Percentiles rank a stretch among this genome's conserved stretches.
These are phyloP conservation scores for Colletotrichum tropicicola DNA, from an alignment of 2,329 filamentous ascomycete genomes.

Conservation along the genomic window DNA sequence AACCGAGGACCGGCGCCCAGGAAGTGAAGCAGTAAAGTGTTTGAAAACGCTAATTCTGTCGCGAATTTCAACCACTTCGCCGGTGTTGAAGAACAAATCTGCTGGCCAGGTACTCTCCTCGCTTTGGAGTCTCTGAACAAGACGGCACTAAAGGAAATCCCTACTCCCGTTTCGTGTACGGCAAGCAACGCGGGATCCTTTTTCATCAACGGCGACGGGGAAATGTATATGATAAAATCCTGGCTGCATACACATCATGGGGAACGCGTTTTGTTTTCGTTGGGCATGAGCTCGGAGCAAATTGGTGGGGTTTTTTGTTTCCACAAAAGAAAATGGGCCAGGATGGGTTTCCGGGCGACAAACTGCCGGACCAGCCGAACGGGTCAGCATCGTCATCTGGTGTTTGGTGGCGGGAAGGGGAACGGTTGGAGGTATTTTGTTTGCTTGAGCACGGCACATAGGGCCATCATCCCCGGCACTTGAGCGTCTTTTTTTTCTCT, in stretches of 20 bases:
- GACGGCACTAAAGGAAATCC: neutral
- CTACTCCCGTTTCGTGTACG: neutral
- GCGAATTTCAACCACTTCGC: conserved; percentile 9
- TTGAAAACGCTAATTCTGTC: neutral
- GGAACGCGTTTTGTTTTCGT: conserved; percentile 2
- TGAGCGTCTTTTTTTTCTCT: conserved; percentile 8
- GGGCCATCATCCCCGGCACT: neutral
- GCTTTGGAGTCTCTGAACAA: neutral
- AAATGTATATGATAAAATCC: neutral
- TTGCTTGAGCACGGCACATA: conserved; percentile 15
- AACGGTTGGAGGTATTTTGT: conserved; percentile 21
- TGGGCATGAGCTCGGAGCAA: conserved; percentile 3
- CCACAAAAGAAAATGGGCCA: neutral
- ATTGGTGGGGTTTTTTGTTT: neutral
- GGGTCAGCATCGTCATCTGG: conserved; percentile 13
- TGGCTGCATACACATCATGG: conserved; percentile 6
- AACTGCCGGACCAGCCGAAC: neutral
- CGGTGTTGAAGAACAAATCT: conserved; percentile 7
- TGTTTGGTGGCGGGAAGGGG: conserved; percentile 10
- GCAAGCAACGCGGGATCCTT: neutral
- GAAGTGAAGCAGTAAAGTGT: conserved; percentile 30
- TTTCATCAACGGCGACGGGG: neutral
- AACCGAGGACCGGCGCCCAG: conserved; percentile 42
- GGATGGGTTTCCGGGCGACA: neutral
- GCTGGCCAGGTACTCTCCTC: conserved; percentile 15